Evolutionary conservation across 805 yeast species (phyloP).

Genomic region (Candida boidinii): DNA sequence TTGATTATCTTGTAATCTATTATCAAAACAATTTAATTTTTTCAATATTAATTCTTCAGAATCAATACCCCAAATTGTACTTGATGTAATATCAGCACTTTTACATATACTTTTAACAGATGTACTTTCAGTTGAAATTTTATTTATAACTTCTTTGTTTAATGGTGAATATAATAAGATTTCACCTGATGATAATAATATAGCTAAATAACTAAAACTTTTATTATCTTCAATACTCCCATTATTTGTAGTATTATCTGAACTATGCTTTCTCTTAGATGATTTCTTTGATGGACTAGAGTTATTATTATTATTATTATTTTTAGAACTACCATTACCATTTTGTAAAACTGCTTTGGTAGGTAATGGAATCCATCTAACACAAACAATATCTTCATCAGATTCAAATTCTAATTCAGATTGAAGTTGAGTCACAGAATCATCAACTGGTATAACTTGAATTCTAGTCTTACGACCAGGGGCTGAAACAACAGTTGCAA

Average conservation of each 20-base stretch:
- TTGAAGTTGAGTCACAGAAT: constrained; percentile 13
- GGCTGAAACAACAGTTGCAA: constrained; percentile 28
- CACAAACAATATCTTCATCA: constrained; percentile 26
- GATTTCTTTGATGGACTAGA: too few relatives aligned
- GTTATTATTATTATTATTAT: constrained; percentile 6
- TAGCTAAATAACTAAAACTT: constrained; percentile 11
- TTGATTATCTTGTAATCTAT: constrained; percentile 10
- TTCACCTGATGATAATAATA: constrained; percentile 25
- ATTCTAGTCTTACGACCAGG: constrained; percentile 39
- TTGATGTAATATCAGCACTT: constrained; percentile 16
- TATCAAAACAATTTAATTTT: constrained; percentile 16
- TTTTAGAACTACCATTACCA: constrained; percentile 5
- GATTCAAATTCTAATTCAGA: constrained; percentile 32
- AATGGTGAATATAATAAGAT: constrained; percentile 36
- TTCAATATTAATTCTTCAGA: constrained; percentile 16
- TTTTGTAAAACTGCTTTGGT: not conserved
- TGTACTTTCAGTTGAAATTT: constrained; percentile 24
- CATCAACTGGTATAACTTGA: constrained; percentile 26
- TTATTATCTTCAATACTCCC: constrained; percentile 3
- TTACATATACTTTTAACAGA: too few relatives aligned
- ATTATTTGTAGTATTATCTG: constrained; percentile 2
- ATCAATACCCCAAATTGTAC: constrained; percentile 23
- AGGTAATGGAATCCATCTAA: constrained; percentile 27
- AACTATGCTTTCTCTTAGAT: constrained; percentile 19
- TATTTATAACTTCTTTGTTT: constrained; percentile 27